phyloP scores from a whole-genome alignment of 495 filamentous ascomycete species.

The Penicillium canescens region DNA sequence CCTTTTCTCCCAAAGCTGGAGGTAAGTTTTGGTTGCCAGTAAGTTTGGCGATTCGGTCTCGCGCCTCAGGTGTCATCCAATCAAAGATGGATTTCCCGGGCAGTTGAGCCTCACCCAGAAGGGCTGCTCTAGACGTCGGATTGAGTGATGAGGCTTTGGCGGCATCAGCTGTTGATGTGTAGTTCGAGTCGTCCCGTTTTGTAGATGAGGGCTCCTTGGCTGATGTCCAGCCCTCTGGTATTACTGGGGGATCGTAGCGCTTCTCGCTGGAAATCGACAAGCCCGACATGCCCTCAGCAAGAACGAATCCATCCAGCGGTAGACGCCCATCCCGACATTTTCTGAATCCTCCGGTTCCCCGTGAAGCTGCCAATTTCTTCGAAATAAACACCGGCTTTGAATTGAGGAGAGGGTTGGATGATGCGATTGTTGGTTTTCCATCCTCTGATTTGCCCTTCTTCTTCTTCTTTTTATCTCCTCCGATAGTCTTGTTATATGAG shows the following conservation, averaged over 20 bases:
- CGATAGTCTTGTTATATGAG: constrained; percentile 84
- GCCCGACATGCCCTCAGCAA: constrained; percentile 61
- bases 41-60: constrained; percentile 71
- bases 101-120: constrained; percentile 79
- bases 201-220: constrained; percentile 48
- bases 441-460: constrained; percentile 51
- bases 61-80: constrained; percentile 79
- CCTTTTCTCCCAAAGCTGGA: constrained; percentile 69
- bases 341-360: constrained; percentile 56
- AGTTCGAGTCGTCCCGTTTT: constrained; percentile 38
- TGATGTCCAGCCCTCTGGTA: constrained; percentile 78
- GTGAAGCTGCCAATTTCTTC: constrained; percentile 64
- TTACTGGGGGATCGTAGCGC: constrained; percentile 71
- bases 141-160: constrained; percentile 76
- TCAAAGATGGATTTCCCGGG: constrained; percentile 96
- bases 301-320: constrained; percentile 82
- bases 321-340: constrained; percentile 89
- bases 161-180: constrained; percentile 70
- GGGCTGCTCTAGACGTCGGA: constrained; percentile 73
- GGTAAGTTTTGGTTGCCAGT: constrained; percentile 80
- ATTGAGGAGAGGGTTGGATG: constrained; percentile 64
- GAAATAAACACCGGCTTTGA: constrained; percentile 77
- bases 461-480: constrained; percentile 83
- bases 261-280: constrained; percentile 51
- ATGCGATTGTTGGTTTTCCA: constrained; percentile 32